Conservation (phyloP, 371 early-diverging fungal species). For the Mucor lusitanicus region DNA sequence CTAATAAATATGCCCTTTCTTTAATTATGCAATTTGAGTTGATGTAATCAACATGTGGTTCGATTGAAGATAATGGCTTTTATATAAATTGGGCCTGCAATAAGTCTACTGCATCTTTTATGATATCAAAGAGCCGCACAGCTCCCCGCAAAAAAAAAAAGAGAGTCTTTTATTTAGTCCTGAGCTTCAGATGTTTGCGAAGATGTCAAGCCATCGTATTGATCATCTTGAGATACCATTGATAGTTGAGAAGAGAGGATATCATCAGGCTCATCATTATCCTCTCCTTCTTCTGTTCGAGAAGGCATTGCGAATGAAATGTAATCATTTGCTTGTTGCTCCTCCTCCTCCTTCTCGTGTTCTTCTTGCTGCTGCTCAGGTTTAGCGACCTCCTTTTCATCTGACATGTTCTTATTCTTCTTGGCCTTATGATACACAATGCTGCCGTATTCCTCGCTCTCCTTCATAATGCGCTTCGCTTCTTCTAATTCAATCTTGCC, state of each 20-base stretch:
- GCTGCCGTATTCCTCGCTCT: constrained; percentile 55
- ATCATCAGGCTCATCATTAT: background rate
- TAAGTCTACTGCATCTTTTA: too few species aligned
- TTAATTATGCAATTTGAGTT: too few species aligned
- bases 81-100: too few species aligned
- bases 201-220: background rate
- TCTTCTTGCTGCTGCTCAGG: too few species aligned
- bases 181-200: background rate
- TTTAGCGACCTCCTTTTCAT: background rate
- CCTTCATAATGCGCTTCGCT: constrained; percentile 47
- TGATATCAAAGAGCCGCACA: too few species aligned
- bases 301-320: background rate
- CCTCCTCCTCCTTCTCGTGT: background rate
- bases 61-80: too few species aligned
- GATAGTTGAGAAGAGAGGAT: background rate
- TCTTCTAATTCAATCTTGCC: constrained; percentile 24
- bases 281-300: background rate
- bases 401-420: constrained; percentile 21
- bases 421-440: constrained; percentile 34
- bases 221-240: background rate
- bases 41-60: too few species aligned
- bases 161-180: background rate
- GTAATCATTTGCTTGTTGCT: background rate
- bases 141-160: too few species aligned
- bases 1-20: background rate